A percentile compares a stretch with the other conserved stretches of the same genome.
phyloP scores from a whole-genome alignment of 2,329 filamentous ascomycete genomes.

The Trichoderma aggressivum region DNA sequence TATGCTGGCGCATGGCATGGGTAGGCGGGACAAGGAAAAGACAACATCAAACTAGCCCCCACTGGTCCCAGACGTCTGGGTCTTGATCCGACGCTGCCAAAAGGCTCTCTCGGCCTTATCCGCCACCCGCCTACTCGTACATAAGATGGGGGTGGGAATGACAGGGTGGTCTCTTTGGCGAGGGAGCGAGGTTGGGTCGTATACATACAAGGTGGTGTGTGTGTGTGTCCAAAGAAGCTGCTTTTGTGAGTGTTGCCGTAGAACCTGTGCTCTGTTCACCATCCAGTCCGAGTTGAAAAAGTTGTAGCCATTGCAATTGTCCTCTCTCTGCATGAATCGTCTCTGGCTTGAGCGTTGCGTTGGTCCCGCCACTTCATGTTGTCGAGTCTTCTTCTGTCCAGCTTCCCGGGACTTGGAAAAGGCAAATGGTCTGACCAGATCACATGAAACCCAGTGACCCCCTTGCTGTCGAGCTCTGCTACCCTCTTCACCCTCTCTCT shows the following conservation, averaged over 20 bases:
- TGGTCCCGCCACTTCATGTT: neutral
- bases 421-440: neutral
- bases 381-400: conserved; percentile 7
- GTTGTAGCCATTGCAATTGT: neutral
- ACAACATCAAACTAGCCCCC: neutral
- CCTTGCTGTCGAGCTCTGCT: neutral
- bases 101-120: conserved; percentile 2
- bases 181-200: neutral
- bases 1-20: neutral
- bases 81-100: neutral
- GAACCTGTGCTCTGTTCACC: neutral
- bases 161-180: neutral
- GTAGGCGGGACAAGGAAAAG: neutral
- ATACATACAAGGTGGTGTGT: neutral
- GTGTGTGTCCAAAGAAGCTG: neutral
- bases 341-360: neutral
- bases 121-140: conserved; percentile 1
- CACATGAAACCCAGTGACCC: neutral
- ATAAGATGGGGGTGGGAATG: neutral
- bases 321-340: neutral
- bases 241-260: neutral
- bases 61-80: conserved; percentile 10
- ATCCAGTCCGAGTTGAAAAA: neutral
- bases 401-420: conserved; percentile 21
- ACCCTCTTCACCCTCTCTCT: neutral